These are phyloP conservation scores for Magnolia kwangsiensis DNA, from an alignment of 164 flowering plant genomes.

Conservation along the genomic window DNA sequence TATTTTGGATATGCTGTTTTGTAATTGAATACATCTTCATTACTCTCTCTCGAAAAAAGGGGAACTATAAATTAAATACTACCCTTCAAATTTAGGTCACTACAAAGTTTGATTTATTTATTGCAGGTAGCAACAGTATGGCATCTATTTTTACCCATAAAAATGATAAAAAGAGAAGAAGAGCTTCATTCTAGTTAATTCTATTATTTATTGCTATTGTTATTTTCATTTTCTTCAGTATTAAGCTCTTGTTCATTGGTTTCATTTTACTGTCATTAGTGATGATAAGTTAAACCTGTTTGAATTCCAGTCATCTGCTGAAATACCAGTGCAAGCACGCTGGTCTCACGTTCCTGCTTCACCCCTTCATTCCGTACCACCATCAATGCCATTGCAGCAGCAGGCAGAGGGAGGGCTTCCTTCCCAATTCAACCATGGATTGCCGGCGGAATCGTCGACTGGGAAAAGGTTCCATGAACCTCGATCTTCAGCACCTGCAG, in stretches of 20 bases:
- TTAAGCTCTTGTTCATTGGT: not conserved
- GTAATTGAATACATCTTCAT: too few species aligned
- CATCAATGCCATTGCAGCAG: constrained; percentile 55
- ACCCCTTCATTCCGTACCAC: constrained; percentile 53
- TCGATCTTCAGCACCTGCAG: constrained; percentile 37
- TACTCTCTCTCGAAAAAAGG: too few species aligned
- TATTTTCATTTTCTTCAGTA: too few species aligned
- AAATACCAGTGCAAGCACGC: constrained; percentile 59
- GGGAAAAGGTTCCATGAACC: constrained; percentile 47
- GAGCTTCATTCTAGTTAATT: not conserved
- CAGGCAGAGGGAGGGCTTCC: constrained; percentile 45
- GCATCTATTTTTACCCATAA: not conserved
- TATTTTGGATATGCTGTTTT: too few species aligned
- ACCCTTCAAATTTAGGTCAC: too few species aligned
- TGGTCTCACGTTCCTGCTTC: constrained; percentile 69
- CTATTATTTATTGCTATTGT: not conserved
- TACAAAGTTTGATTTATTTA: too few species aligned
- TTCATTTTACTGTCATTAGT: not conserved
- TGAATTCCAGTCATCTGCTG: constrained; percentile 52
- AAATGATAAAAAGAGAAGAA: not conserved
- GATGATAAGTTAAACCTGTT: constrained; percentile 7
- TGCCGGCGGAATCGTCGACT: constrained; percentile 36
- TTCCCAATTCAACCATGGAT: constrained; percentile 45
- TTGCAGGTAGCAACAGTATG: too few species aligned
- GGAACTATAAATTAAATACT: too few species aligned